Evolutionary conservation across 176 grass and related monocot genomes (phyloP).

Genomic region (Miscanthus lutarioriparius): DNA sequence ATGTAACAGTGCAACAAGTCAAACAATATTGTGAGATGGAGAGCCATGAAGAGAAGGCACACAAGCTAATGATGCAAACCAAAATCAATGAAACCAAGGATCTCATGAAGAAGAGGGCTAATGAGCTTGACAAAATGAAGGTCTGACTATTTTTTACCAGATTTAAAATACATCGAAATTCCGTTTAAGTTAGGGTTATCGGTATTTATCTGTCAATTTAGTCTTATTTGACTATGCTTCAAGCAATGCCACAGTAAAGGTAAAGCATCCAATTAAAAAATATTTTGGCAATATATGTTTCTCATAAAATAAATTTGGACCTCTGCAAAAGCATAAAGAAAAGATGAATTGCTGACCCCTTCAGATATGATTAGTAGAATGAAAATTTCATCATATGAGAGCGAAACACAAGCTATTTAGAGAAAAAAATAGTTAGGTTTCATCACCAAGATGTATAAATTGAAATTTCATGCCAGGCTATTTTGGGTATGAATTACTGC

Average conservation of each 20-base stretch:
- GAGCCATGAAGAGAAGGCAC: constrained; percentile 77
- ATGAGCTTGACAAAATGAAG: constrained; percentile 88
- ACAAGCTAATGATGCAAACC: constrained; percentile 76
- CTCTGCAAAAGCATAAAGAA: background rate
- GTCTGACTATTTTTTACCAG: constrained; percentile 37
- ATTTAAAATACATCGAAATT: constrained; percentile 7
- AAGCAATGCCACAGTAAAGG: background rate
- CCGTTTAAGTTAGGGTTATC: background rate
- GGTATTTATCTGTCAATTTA: background rate
- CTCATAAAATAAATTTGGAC: background rate
- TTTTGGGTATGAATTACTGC: constrained; percentile 9
- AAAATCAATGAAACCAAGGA: constrained; percentile 91
- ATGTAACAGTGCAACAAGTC: constrained; percentile 79
- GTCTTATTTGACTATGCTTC: background rate
- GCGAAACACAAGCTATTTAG: background rate
- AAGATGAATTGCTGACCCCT: background rate
- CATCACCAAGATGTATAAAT: background rate
- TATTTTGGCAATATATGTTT: background rate
- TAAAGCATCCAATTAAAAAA: background rate
- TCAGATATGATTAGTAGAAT: background rate
- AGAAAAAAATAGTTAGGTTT: background rate
- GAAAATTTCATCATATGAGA: background rate
- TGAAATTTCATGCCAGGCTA: background rate
- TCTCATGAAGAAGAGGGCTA: constrained; percentile 86
- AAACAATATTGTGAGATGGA: constrained; percentile 97